Percentiles rank a stretch among this genome's conserved stretches.
These are phyloP conservation scores for Silene latifolia DNA, from an alignment of 148 eudicot species.

Conservation along the genomic window DNA sequence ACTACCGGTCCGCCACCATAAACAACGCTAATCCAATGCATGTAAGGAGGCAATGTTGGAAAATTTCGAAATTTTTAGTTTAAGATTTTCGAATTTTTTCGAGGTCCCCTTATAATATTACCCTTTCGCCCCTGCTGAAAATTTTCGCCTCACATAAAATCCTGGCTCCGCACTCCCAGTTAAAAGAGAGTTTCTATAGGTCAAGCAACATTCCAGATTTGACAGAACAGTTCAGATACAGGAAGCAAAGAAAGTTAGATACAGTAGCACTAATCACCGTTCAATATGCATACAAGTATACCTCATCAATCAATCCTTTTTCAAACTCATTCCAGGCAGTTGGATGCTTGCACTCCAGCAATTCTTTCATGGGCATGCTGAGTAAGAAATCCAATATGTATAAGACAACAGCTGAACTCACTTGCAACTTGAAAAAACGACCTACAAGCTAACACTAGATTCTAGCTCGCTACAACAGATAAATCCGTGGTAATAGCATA, in stretches of 20 bases:
- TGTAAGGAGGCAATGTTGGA: not conserved
- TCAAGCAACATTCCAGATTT: not conserved
- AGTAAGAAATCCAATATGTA: conserved; percentile 26
- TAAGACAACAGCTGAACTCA: conserved; percentile 11
- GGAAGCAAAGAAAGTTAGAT: conserved; percentile 8
- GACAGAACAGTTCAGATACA: not conserved
- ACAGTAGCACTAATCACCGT: not conserved
- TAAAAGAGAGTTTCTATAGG: not conserved
- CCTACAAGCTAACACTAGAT: conserved; percentile 8
- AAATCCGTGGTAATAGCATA: not conserved
- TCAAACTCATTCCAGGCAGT: conserved; percentile 93
- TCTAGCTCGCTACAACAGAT: not conserved
- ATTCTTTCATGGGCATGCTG: conserved; percentile 87
- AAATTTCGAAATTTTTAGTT: no score
- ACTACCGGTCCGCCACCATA: not conserved
- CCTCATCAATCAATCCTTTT: conserved; percentile 79
- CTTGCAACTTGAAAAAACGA: not conserved
- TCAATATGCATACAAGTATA: conserved; percentile 21
- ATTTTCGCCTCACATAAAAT: no score
- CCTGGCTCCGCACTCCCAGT: no score
- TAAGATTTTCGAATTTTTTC: no score
- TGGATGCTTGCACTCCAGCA: conserved; percentile 86
- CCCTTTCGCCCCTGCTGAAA: no score
- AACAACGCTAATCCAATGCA: not conserved
- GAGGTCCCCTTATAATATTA: no score